Base-by-base conservation (phyloP, 176 grass and related monocot species). In the Lolium multiflorum region DNA sequence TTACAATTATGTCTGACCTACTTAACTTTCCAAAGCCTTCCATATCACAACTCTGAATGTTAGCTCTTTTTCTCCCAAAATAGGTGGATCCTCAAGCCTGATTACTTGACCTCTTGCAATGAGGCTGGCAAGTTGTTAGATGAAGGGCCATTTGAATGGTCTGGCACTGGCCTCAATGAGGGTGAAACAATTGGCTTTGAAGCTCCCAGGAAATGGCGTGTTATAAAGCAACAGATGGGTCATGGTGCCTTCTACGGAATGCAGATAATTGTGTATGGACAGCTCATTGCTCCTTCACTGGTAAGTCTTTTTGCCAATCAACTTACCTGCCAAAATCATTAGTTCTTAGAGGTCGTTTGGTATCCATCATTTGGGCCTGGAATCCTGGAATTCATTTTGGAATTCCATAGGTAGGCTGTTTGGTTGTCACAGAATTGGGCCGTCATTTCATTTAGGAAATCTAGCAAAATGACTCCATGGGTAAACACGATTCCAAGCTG, bases 61-160 rank as follows among this genome's bases (percentile, higher is more conserved):
- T 80, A 7, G 3, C 44, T 39, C 35, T 7, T 35, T 83, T 68
- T 47, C 64, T 64, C 52, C 59, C n/a, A 57, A 81, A 85, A 41
- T 77, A 98, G 96, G 84, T 98, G 96, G 96, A 95, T 98, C 79
- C 87, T 98, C 20, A 95, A 98, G 79, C 51, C 47, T 46, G 90
- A 95, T 85, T 98, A 98, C 70, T 61, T 95, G 84, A 89, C 86
- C 25, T 89, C 91, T 46, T 91, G 93, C 79, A 76, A 43, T 71
- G 82, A 98, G 81, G 93, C 76, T 79, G 91, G 96, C 68, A 96
- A 85, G 38, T 85, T 98, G 9, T 70, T 94, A 25, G 74, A 86
- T 20, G 91, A 96, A 94, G 90, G 88, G 84, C 86, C 89, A 7
- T 98, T 92, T 89, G 96, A 98, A 81, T 95, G 88, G 91, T 91